Evolutionary conservation across 495 filamentous ascomycete species (phyloP).

Genomic region (Hyaloscypha finlandica): DNA sequence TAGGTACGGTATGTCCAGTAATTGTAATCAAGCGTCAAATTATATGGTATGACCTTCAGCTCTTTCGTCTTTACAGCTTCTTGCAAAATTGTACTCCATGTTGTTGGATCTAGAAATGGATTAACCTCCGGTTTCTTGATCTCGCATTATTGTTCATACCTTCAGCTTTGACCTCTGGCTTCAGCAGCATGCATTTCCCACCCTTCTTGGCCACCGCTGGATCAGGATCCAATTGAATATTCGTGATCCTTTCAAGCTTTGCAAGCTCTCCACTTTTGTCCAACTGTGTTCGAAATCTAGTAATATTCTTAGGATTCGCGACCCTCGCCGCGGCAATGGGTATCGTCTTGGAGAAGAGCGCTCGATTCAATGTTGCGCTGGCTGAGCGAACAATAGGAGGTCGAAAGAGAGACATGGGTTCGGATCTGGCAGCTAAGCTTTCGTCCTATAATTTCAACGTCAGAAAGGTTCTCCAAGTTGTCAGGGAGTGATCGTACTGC

Average conservation of each 20-base stretch:
- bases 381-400: constrained; percentile 76
- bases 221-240: constrained; percentile 57
- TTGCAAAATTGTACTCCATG: constrained; percentile 69
- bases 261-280: constrained; percentile 60
- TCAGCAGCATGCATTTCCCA: constrained; percentile 73
- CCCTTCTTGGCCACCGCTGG: constrained; percentile 51
- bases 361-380: constrained; percentile 79
- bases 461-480: not conserved
- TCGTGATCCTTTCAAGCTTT: constrained; percentile 49
- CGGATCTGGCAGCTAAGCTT: constrained; percentile 9
- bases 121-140: not conserved
- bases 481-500: constrained; percentile 8
- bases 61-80: constrained; percentile 67
- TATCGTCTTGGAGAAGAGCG: constrained; percentile 76
- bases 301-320: constrained; percentile 69
- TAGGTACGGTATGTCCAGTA: constrained; percentile 80
- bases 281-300: constrained; percentile 62
- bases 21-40: constrained; percentile 75
- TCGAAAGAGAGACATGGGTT: constrained; percentile 52
- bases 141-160: constrained; percentile 49
- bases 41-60: constrained; percentile 70
- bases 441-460: constrained; percentile 13
- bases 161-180: constrained; percentile 65
- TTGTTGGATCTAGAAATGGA: constrained; percentile 60
- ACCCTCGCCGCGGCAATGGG: constrained; percentile 79